These are phyloP conservation scores for Delitschia confertaspora DNA, from an alignment of 495 filamentous ascomycete genomes.

Conservation along the genomic window DNA sequence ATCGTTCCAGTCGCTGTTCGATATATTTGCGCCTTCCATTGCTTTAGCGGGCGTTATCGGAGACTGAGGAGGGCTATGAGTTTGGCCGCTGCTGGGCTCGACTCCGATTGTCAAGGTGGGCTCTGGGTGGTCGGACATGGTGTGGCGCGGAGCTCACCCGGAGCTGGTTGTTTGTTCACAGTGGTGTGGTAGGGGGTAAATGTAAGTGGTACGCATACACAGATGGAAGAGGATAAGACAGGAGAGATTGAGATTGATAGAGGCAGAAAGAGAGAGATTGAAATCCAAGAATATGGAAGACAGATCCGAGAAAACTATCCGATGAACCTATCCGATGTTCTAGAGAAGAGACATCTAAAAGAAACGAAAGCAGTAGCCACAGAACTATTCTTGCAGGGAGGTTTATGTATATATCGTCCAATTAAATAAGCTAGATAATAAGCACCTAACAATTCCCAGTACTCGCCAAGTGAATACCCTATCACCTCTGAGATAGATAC, in stretches of 20 bases:
- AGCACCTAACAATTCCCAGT: constrained; percentile 1
- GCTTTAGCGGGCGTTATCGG: not conserved
- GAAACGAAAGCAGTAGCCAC: too few species aligned
- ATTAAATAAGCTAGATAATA: too few species aligned
- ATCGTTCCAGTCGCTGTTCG: constrained; percentile 25
- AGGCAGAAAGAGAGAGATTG: not conserved
- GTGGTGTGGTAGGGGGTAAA: too few species aligned
- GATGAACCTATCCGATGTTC: too few species aligned
- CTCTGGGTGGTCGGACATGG: too few species aligned
- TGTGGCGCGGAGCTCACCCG: not conserved
- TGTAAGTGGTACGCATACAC: not conserved
- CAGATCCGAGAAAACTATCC: too few species aligned
- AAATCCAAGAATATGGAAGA: not conserved
- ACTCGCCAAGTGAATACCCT: not conserved
- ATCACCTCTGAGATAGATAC: too few species aligned
- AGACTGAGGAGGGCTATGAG: constrained; percentile 12
- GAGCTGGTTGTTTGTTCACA: not conserved
- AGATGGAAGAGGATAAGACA: not conserved
- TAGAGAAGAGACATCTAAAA: too few species aligned
- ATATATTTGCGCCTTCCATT: constrained; percentile 5
- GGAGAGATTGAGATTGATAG: too few species aligned
- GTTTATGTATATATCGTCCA: too few species aligned
- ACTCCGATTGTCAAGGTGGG: constrained; percentile 17
- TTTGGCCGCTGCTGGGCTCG: constrained; percentile 14
- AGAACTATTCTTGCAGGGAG: too few species aligned